These are phyloP conservation scores for Juglanconis juglandina DNA, from an alignment of 2,329 filamentous ascomycete genomes.

Conservation along the genomic window DNA sequence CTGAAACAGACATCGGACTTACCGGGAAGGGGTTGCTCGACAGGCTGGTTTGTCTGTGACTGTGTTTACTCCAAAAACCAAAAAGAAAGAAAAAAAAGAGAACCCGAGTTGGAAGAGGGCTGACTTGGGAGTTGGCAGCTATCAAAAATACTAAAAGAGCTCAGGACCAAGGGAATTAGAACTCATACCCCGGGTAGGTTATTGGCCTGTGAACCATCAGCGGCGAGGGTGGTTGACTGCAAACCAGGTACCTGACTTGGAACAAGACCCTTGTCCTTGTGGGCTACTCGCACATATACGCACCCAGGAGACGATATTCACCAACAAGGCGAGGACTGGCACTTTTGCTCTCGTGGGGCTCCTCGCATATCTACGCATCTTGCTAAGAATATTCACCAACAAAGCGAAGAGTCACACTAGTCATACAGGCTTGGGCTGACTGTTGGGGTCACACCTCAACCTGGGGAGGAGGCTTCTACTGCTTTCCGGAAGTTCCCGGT, in stretches of 20 bases:
- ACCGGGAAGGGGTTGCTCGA: background rate
- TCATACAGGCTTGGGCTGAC: background rate
- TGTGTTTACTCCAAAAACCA: background rate
- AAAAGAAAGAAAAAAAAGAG: background rate
- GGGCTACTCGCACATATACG: conserved; percentile 3
- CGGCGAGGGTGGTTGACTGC: too few species aligned
- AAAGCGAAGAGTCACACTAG: background rate
- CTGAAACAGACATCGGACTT: background rate
- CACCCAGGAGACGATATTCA: background rate
- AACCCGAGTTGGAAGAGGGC: background rate
- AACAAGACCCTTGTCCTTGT: background rate
- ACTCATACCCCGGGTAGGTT: too few species aligned
- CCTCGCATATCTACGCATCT: conserved; percentile 4
- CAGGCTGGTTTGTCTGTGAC: too few species aligned
- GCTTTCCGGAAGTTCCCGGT: background rate
- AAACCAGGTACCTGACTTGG: background rate
- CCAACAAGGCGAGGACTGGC: background rate
- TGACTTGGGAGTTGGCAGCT: background rate
- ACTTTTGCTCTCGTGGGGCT: background rate
- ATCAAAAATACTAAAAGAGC: background rate
- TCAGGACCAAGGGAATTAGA: too few species aligned
- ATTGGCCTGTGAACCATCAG: too few species aligned
- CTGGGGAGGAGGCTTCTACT: background rate
- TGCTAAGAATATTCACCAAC: background rate
- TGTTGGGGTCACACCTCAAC: background rate